A percentile compares a stretch with the other conserved stretches of the same genome.
These are phyloP conservation scores for Daldinia decipiens DNA, from an alignment of 495 filamentous ascomycete species.

Conservation along the genomic window DNA sequence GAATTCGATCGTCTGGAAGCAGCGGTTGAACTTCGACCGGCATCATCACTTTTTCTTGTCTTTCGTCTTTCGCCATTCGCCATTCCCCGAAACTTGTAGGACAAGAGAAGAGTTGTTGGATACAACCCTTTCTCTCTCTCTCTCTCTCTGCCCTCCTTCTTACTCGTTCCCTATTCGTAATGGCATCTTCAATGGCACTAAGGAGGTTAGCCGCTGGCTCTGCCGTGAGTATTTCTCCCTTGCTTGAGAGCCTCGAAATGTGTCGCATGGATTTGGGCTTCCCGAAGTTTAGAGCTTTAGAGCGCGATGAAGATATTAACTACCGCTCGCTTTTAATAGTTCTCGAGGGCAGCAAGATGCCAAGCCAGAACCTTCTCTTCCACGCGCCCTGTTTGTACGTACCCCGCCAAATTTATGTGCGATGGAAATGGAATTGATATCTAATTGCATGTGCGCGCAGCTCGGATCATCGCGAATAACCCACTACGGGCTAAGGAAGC, in stretches of 20 bases:
- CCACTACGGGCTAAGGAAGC: constrained; percentile 93
- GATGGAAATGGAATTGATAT: constrained; percentile 43
- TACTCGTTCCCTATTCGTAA: constrained; percentile 42
- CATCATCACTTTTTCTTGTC: constrained; percentile 45
- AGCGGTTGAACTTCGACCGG: constrained; percentile 46
- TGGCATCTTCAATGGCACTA: constrained; percentile 64
- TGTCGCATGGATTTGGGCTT: constrained; percentile 14
- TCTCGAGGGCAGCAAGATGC: constrained; percentile 58
- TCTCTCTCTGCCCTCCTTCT: constrained; percentile 25
- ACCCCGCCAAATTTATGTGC: constrained; percentile 8
- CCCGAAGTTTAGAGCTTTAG: constrained; percentile 1
- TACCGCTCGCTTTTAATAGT: constrained; percentile 43
- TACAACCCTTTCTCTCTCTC: constrained; percentile 17
- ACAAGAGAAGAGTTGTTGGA: constrained; percentile 46
- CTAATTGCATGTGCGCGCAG: constrained; percentile 41
- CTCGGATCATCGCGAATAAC: constrained; percentile 81
- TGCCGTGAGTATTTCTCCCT: constrained; percentile 53
- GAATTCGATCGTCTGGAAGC: constrained; percentile 42
- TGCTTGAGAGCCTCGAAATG: constrained; percentile 18
- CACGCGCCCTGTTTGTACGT: constrained; percentile 80
- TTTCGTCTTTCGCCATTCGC: constrained; percentile 14
- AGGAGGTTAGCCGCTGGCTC: constrained; percentile 58
- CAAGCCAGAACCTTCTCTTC: constrained; percentile 84
- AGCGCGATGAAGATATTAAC: constrained; percentile 12
- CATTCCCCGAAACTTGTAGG: constrained; percentile 41